Evolutionary conservation across 2,329 filamentous ascomycete species (phyloP).

Genomic region (Aspergillus sp.): DNA sequence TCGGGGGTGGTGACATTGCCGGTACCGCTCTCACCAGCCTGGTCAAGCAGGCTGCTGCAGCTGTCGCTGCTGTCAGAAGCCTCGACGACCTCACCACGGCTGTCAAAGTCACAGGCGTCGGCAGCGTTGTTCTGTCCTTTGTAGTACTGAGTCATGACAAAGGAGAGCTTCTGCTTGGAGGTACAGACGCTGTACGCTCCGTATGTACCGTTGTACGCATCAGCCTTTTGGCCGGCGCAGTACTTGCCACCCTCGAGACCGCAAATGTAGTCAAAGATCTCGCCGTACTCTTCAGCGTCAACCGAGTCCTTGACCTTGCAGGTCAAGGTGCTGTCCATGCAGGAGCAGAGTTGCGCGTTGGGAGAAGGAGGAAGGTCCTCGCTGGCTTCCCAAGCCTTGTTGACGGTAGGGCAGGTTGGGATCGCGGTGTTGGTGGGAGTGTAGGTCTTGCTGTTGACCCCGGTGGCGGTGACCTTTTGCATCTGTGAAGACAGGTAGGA

Average conservation of each 20-base stretch:
- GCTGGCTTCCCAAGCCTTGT: conserved; percentile 69
- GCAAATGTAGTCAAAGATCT: conserved; percentile 66
- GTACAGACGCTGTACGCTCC: conserved; percentile 56
- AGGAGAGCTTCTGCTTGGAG: conserved; percentile 50
- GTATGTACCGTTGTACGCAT: conserved; percentile 48
- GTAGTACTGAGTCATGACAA: conserved; percentile 54
- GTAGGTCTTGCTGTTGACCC: conserved; percentile 71
- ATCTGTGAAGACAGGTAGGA: conserved; percentile 72
- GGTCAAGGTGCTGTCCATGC: conserved; percentile 76
- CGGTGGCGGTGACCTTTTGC: conserved; percentile 67
- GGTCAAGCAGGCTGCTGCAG: conserved; percentile 41
- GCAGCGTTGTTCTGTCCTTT: conserved; percentile 36
- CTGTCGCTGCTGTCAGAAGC: conserved; percentile 37
- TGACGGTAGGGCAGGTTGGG: conserved; percentile 70
- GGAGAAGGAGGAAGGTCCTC: conserved; percentile 78
- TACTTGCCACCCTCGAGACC: conserved; percentile 34
- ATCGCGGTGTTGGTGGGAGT: conserved; percentile 71
- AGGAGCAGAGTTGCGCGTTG: conserved; percentile 77
- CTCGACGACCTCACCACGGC: conserved; percentile 43
- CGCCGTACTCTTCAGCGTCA: conserved; percentile 59
- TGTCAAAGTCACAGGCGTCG: conserved; percentile 52
- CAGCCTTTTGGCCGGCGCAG: conserved; percentile 46
- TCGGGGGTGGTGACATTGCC: conserved; percentile 45
- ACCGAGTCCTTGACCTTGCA: conserved; percentile 68
- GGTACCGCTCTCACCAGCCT: conserved; percentile 47